Percentiles rank a stretch among this genome's conserved stretches.
Conservation (phyloP, 805 yeast species). For the Pichia kluyveri region DNA sequence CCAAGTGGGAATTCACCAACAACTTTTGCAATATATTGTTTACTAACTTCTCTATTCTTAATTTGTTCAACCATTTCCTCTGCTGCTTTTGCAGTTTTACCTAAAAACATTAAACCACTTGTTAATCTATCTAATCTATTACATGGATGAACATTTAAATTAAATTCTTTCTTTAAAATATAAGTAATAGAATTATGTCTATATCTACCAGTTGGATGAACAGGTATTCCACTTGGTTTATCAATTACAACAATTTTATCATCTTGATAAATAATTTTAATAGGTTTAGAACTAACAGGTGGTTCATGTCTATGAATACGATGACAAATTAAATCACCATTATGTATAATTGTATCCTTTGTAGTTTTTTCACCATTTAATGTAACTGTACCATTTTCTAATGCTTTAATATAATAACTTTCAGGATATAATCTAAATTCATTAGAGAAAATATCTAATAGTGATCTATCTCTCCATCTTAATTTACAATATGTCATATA, state of each 20-base stretch:
- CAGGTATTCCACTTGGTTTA: conserved; percentile 92
- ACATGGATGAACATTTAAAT: conserved; percentile 66
- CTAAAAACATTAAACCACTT: conserved; percentile 88
- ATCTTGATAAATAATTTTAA: conserved; percentile 64
- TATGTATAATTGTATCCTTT: conserved; percentile 55
- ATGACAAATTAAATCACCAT: conserved; percentile 80
- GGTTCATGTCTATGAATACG: conserved; percentile 87
- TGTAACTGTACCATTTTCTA: conserved; percentile 58
- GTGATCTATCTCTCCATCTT: conserved; percentile 82
- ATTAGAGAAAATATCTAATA: conserved; percentile 69
- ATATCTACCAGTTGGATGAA: conserved; percentile 89
- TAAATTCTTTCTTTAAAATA: conserved; percentile 63
- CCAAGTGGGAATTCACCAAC: conserved; percentile 72
- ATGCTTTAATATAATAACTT: conserved; percentile 50
- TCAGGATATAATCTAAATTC: conserved; percentile 80
- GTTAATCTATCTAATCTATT: conserved; percentile 86
- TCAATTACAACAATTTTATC: conserved; percentile 75
- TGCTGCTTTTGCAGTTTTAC: conserved; percentile 73
- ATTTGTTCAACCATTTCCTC: conserved; percentile 65
- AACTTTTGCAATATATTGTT: conserved; percentile 83
- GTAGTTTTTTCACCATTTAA: conserved; percentile 60
- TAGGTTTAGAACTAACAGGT: conserved; percentile 52
- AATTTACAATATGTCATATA: conserved; percentile 85
- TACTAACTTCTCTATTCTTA: conserved; percentile 62
- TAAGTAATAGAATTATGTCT: conserved; percentile 69